These are phyloP conservation scores for Paramyrothecium sp. DNA, from an alignment of 2,329 filamentous ascomycete species.

Conservation along the genomic window DNA sequence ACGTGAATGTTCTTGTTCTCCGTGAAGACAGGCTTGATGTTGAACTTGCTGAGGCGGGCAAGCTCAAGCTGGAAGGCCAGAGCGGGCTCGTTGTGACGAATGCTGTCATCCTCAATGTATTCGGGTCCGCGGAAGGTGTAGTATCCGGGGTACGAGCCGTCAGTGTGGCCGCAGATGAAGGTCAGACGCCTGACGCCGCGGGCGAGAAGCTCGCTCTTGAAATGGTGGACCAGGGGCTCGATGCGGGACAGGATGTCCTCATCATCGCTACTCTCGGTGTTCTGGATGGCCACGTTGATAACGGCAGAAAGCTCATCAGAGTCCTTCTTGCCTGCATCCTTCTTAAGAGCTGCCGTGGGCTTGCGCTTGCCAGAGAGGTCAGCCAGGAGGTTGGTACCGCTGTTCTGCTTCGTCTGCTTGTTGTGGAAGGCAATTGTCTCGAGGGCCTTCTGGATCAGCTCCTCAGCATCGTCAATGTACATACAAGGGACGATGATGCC, in stretches of 20 bases:
- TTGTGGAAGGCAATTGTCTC: conserved; percentile 70
- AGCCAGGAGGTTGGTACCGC: conserved; percentile 60
- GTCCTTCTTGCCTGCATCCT: conserved; percentile 32
- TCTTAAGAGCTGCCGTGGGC: conserved; percentile 27
- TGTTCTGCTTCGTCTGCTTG: conserved; percentile 55
- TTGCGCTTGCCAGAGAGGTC: conserved; percentile 74
- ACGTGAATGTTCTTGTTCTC: conserved; percentile 99
- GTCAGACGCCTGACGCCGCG: conserved; percentile 86
- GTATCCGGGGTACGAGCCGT: conserved; percentile 94
- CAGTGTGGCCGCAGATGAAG: conserved; percentile 92
- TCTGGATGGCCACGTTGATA: conserved; percentile 86
- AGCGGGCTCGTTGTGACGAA: conserved; percentile 94
- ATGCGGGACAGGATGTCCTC: conserved; percentile 77
- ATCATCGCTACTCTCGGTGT: conserved; percentile 82
- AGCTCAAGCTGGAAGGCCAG: conserved; percentile 98
- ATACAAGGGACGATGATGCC: conserved; percentile 92
- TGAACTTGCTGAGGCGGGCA: conserved; percentile 90
- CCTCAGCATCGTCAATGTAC: conserved; percentile 92
- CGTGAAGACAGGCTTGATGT: conserved; percentile 97
- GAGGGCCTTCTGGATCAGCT: conserved; percentile 78
- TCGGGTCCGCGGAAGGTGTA: conserved; percentile 94
- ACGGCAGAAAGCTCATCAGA: conserved; percentile 86
- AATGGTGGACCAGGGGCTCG: conserved; percentile 70
- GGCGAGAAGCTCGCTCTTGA: conserved; percentile 79
- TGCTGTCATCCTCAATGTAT: conserved; percentile 90